These are phyloP conservation scores for Linnemannia elongata DNA, from an alignment of 192 early-diverging fungal species.

Conservation along the genomic window DNA sequence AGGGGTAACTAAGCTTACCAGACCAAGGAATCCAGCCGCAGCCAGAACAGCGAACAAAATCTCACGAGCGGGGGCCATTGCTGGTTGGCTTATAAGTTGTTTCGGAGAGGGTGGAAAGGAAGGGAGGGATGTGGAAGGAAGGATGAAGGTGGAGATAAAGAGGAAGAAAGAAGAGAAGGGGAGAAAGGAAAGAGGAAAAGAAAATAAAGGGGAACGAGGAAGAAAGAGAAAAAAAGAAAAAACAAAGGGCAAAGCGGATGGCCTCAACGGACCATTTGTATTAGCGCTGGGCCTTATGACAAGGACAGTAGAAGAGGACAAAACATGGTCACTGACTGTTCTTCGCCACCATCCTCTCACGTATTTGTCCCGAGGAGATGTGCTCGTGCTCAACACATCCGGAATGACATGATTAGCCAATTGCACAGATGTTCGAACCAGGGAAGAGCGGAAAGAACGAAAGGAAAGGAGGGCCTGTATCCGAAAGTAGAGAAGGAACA, in stretches of 20 bases:
- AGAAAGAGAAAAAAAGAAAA: neutral
- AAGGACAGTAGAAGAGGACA: neutral
- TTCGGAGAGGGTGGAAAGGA: neutral
- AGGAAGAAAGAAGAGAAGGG: neutral
- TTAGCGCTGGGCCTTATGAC: neutral
- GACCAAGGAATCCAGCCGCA: slow-evolving; percentile 1
- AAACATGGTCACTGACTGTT: neutral
- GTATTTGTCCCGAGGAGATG: slow-evolving; percentile 3
- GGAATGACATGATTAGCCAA: neutral
- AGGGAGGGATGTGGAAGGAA: neutral
- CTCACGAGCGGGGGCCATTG: slow-evolving; percentile 8
- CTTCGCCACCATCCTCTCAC: neutral
- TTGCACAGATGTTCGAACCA: neutral
- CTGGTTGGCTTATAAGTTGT: neutral
- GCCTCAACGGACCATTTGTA: neutral
- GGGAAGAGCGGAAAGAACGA: neutral
- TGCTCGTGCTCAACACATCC: neutral
- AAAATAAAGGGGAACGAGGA: neutral
- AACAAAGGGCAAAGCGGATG: neutral
- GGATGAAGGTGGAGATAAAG: neutral
- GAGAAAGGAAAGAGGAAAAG: neutral
- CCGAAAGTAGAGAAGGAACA: too few relatives aligned
- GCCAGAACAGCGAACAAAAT: neutral
- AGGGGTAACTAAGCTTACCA: neutral
- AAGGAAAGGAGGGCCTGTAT: too few relatives aligned